phyloP scores from a whole-genome alignment of 768 basidiomycete species.

The Pluteus cervinus region DNA sequence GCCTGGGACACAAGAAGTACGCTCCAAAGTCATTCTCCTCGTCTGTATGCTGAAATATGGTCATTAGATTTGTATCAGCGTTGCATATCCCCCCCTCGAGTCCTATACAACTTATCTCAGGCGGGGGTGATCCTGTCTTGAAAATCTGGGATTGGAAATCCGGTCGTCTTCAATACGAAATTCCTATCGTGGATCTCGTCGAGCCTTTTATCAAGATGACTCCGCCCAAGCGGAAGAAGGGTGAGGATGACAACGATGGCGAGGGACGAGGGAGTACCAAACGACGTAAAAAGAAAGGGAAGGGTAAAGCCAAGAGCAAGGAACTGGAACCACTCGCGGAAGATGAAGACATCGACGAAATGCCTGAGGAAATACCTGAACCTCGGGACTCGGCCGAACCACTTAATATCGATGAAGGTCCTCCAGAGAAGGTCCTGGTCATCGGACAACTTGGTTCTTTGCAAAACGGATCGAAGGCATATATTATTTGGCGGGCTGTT shows the following conservation, averaged over 20 bases:
- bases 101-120: slow-evolving; percentile 60
- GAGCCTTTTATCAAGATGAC: slow-evolving; percentile 43
- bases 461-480: slow-evolving; percentile 24
- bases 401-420: slow-evolving; percentile 5
- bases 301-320: slow-evolving; percentile 17
- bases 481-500: slow-evolving; percentile 62
- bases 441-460: slow-evolving; percentile 51
- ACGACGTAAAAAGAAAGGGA: slow-evolving; percentile 15
- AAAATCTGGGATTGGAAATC: slow-evolving; percentile 79
- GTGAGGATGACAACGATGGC: slow-evolving; percentile 24
- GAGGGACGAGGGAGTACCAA: slow-evolving; percentile 14
- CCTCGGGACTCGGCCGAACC: slow-evolving; percentile 9
- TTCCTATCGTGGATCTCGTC: slow-evolving; percentile 43
- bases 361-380: slow-evolving; percentile 5
- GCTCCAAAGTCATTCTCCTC: not conserved
- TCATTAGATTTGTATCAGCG: slow-evolving; percentile 75
- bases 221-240: slow-evolving; percentile 24
- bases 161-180: slow-evolving; percentile 45
- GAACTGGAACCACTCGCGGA: slow-evolving; percentile 8
- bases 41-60: not conserved
- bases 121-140: slow-evolving; percentile 77
- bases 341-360: slow-evolving; percentile 8
- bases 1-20: slow-evolving; percentile 80
- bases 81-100: slow-evolving; percentile 57
- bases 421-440: slow-evolving; percentile 41